Base-by-base conservation (phyloP, 2,329 filamentous ascomycete genomes). In the Iodosphaeria phyllophila region DNA sequence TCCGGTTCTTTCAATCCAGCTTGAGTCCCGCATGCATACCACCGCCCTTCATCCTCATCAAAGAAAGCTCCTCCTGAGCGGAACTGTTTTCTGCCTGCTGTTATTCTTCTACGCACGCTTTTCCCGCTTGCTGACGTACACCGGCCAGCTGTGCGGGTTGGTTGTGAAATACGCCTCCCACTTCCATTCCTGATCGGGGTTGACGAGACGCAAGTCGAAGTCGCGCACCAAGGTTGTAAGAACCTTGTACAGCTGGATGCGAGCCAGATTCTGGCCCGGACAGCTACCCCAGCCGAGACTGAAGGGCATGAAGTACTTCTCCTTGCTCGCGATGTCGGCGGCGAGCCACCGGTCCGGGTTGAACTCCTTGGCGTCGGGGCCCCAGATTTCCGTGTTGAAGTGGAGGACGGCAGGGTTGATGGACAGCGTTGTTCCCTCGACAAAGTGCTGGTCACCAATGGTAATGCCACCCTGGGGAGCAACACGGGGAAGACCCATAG, bases 241-340 rank as follows among this genome's bases (percentile, higher is more conserved):
- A 12, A 37, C 28, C 24, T 35, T 35, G 12, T 27, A 28, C 6
- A 35, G 13, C 13, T 35, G 26, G 11, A 37, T 30, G 4, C 26
- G 30, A 7, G 35, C 35, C 16, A 35, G 13, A 18, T 31, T 20
- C 13, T 35, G 35, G 2, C 35, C 35, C 2, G 33, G 33, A 13
- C 35, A 37, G 4, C 29, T 29, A 3, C 26, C 25, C 21, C 32
- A 35, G 2, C 34, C 33, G 3, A 26, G 25, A 18, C 30, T 18
- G 7, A 30, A 29, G 10, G 25, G 28, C 13, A 31, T 20, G n/a
- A 28, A 33, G 16, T 29, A 23, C 11, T 25, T 29, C n/a, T 33
- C 31, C 6, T 17, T 25, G 3, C 6, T 8, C 3, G 11, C 18
- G n/a, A 21, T 20, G 12, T 30, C 31, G 3, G 13, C 9, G 6